These are phyloP conservation scores for Podila clonocystis DNA, from an alignment of 192 early-diverging fungal species.

Conservation along the genomic window DNA sequence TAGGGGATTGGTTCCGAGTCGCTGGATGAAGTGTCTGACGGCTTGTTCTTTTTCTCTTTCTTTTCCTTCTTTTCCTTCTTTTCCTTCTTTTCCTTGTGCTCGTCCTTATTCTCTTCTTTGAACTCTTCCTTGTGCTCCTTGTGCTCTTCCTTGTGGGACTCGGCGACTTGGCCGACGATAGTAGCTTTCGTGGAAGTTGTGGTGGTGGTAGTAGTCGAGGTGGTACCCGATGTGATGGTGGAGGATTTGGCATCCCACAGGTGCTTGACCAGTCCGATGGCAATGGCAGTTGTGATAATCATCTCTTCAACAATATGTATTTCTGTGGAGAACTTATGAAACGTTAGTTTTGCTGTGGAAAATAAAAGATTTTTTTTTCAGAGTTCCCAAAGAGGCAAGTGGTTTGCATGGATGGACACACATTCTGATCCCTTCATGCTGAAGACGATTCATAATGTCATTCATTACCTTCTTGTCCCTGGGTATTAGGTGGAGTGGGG, in stretches of 20 bases:
- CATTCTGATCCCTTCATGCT: too few species aligned
- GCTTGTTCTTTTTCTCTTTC: constrained; percentile 11
- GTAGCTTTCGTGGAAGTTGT: not conserved
- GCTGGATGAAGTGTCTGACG: constrained; percentile 11
- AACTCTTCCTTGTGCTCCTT: not conserved
- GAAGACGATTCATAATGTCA: too few species aligned
- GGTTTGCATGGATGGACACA: too few species aligned
- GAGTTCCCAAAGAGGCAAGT: too few species aligned
- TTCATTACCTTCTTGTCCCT: too few species aligned
- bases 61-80: constrained; percentile 13
- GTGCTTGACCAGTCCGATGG: constrained; percentile 23
- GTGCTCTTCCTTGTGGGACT: not conserved
- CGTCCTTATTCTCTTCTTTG: not conserved
- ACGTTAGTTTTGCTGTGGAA: not conserved
- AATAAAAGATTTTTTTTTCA: not conserved
- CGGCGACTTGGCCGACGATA: too few species aligned
- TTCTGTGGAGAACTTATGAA: too few species aligned
- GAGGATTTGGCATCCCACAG: constrained; percentile 13
- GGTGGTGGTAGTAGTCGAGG: not conserved
- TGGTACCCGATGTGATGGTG: not conserved
- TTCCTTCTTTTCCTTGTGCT: constrained; percentile 9
- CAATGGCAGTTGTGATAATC: constrained; percentile 51
- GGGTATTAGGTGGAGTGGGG: too few species aligned
- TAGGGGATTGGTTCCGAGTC: constrained; percentile 23
- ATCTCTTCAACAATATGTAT: not conserved